phyloP scores from a whole-genome alignment of 2,329 filamentous ascomycete genomes.

The Scytalidium sp. region DNA sequence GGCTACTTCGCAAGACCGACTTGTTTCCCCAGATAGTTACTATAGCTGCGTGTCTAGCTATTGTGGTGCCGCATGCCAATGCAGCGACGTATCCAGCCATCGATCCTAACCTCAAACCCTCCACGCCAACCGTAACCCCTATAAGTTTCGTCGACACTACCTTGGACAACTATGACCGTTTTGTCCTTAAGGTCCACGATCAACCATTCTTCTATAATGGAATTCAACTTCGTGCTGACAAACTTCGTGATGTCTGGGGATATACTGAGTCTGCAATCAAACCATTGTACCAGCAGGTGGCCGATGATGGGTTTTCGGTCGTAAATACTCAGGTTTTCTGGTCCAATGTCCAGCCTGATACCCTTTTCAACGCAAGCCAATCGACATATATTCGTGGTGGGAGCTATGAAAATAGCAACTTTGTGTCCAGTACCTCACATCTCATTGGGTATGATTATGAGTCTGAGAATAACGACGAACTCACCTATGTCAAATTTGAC shows the following conservation, averaged over 20 bases:
- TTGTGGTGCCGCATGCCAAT: not conserved
- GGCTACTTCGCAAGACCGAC: too few species aligned
- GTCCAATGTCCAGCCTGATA: conserved; percentile 1
- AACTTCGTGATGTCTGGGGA: not conserved
- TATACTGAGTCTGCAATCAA: not conserved
- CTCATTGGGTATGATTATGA: not conserved
- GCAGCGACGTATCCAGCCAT: not conserved
- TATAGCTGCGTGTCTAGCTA: not conserved
- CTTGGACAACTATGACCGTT: not conserved
- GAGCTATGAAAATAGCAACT: not conserved
- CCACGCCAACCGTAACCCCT: not conserved
- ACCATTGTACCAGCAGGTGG: not conserved
- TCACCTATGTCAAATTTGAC: conserved; percentile 6
- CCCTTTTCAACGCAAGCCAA: not conserved
- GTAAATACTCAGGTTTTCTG: conserved; percentile 4
- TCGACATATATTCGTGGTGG: conserved; percentile 3
- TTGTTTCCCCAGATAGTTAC: too few species aligned
- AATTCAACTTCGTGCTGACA: conserved; percentile 5
- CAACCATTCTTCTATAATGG: conserved; percentile 3
- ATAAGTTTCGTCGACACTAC: not conserved
- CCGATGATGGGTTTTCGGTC: not conserved
- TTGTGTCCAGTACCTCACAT: not conserved
- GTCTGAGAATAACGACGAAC: not conserved
- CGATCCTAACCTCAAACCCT: not conserved
- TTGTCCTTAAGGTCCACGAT: not conserved